Evolutionary conservation across 495 filamentous ascomycete species (phyloP), one percentile per base, ranked within the genome.

Genomic region (Talaromyces proteolyticus): DNA sequence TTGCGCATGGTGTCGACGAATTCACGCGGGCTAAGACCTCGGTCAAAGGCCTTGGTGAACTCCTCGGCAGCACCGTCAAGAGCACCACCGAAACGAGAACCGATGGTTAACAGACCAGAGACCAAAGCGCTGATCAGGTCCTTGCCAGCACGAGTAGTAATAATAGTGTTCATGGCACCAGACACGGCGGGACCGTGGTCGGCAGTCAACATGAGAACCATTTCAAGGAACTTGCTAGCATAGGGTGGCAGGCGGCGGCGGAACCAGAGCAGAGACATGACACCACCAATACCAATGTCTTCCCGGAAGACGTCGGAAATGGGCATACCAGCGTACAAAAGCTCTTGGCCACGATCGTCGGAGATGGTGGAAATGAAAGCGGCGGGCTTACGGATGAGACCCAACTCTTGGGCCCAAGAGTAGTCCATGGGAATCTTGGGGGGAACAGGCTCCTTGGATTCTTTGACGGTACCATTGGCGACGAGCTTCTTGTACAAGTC

Each of bases 381-480:
- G 68, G 93, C 93, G 58, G 93, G 93, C 81, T 98, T 98, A 72
- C 93, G 94, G 78, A 98, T 89, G 59, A 98, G 91, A 66, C 93
- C 93, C 52, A 98, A 87, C 72, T 98, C 93, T 76, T 97, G 94
- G 20, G 93, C 93, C 93, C 93, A 98, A 18, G 91, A 90, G 84
- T 98, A 98, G 75, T 98, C 93, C 61, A 98, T 96, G 62, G 93
- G 93, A 66, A 98, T 98, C 89, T 98, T 98, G 64, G 93, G 93
- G 19, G 90, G 87, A 51, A 86, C 80, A 42, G 94, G 93, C 80
- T 98, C 93, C 42, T 88, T 74, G 59, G 85, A 77, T 51, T 91
- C 91, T 66, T 80, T 80, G 66, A 98, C 89, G 56, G 78, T 82
- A 66, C 91, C 92, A 51, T 87, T 74, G 64, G 82, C 78, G 65